Conservation (phyloP, 129 eudicot species). For the Artemisia tridentata region DNA sequence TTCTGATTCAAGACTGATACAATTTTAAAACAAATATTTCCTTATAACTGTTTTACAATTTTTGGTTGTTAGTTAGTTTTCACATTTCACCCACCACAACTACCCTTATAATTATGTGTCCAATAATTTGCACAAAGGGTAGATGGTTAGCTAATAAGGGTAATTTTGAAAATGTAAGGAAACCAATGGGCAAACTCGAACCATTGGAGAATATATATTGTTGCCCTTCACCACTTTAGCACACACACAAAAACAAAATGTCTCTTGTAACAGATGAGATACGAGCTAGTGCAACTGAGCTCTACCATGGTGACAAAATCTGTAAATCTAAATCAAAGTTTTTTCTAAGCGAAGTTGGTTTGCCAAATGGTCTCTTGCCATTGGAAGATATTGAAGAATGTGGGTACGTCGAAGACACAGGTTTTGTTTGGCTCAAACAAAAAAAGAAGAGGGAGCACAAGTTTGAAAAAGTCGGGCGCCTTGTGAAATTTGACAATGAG, state of each 20-base stretch:
- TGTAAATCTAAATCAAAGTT: conserved; percentile 40
- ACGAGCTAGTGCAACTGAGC: conserved; percentile 46
- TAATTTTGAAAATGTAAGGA: too few species aligned
- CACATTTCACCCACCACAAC: too few species aligned
- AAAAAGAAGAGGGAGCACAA: conserved; percentile 48
- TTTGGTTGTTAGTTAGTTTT: too few species aligned
- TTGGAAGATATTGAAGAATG: conserved; percentile 52
- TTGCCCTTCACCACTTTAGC: too few species aligned
- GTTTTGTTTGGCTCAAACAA: conserved; percentile 66
- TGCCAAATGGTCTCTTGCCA: conserved; percentile 59
- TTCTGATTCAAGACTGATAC: too few species aligned
- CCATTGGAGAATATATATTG: too few species aligned
- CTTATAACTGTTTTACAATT: too few species aligned
- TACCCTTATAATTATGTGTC: too few species aligned
- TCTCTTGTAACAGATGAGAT: conserved; percentile 55
- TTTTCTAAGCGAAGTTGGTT: conserved; percentile 47
- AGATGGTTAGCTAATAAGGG: too few species aligned
- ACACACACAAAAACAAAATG: conserved; percentile 21
- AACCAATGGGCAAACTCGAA: too few species aligned
- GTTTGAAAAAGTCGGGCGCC: conserved; percentile 45
- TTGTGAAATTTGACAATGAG: conserved; percentile 41
- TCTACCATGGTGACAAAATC: conserved; percentile 48
- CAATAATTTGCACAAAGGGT: too few species aligned
- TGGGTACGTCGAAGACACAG: conserved; percentile 50
- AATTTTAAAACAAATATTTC: too few species aligned